A percentile compares a stretch with the other conserved stretches of the same genome.
Evolutionary conservation across 139 green algal genomes (phyloP).

Genomic region (Coelastrella sp.): DNA sequence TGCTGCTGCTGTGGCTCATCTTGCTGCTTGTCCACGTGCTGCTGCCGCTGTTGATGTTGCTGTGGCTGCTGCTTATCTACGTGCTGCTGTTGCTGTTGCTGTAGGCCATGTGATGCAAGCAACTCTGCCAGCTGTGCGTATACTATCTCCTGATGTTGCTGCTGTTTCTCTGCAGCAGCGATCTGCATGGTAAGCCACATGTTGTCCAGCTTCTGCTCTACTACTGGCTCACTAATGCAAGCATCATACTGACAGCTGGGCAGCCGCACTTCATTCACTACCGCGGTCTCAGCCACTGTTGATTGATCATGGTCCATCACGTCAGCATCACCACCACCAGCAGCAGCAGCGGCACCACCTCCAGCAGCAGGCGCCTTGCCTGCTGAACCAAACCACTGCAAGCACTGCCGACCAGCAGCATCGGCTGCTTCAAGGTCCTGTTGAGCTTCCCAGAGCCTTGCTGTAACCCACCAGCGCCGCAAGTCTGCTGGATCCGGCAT

Average conservation of each 20-base stretch:
- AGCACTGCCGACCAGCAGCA: neutral
- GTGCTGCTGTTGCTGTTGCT: neutral
- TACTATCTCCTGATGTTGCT: slow-evolving; percentile 8
- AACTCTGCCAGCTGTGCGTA: neutral
- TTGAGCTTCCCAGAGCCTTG: slow-evolving; percentile 1
- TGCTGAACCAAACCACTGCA: slow-evolving; percentile 4
- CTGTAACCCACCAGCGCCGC: slow-evolving; percentile 21
- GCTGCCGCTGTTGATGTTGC: neutral
- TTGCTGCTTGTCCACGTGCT: neutral
- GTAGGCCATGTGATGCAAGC: neutral
- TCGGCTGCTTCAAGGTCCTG: slow-evolving; percentile 7
- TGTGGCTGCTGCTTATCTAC: neutral
- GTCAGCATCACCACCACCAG: neutral
- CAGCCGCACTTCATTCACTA: neutral
- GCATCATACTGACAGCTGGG: slow-evolving; percentile 17
- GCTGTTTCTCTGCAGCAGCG: slow-evolving; percentile 5
- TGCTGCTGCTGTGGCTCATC: neutral
- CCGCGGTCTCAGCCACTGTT: neutral
- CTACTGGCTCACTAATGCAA: neutral
- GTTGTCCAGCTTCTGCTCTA: neutral
- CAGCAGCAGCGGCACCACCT: neutral
- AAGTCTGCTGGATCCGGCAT: neutral
- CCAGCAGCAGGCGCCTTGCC: neutral
- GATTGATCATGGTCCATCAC: neutral
- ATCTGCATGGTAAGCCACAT: slow-evolving; percentile 41